phyloP scores from a whole-genome alignment of 1,284 basidiomycete genomes.

The Pholiota adiposa region DNA sequence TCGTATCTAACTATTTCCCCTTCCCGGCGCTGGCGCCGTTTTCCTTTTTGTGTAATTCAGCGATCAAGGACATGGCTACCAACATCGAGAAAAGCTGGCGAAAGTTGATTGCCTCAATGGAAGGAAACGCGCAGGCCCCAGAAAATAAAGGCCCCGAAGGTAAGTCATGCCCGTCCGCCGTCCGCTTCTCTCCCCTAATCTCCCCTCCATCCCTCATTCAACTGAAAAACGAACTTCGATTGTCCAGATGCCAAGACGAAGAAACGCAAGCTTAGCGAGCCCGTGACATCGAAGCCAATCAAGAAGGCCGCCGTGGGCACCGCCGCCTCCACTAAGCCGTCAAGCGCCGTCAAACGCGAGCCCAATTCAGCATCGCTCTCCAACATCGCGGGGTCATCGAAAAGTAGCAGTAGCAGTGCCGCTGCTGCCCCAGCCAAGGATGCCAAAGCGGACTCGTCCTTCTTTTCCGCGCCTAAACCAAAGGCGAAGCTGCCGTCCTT shows the following conservation, averaged over 20 bases:
- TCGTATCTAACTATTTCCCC: slow-evolving; percentile 69
- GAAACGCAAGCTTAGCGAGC: slow-evolving; percentile 69
- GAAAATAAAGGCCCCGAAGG: slow-evolving; percentile 58
- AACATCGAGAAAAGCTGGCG: slow-evolving; percentile 85
- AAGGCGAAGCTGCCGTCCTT: slow-evolving; percentile 81
- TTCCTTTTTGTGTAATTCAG: slow-evolving; percentile 52
- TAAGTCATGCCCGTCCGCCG: slow-evolving; percentile 63
- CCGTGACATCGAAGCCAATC: slow-evolving; percentile 51
- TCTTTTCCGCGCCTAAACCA: slow-evolving; percentile 83
- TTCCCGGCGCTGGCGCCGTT: slow-evolving; percentile 35
- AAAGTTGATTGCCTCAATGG: slow-evolving; percentile 48
- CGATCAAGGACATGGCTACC: slow-evolving; percentile 88
- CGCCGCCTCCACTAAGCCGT: slow-evolving; percentile 42
- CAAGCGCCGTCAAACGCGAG: slow-evolving; percentile 49
- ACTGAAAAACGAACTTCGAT: neutral
- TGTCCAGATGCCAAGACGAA: slow-evolving; percentile 62
- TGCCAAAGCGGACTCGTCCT: slow-evolving; percentile 81
- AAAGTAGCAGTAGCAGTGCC: slow-evolving; percentile 33
- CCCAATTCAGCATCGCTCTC: slow-evolving; percentile 24
- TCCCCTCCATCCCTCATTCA: slow-evolving; percentile 11
- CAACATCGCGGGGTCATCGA: neutral
- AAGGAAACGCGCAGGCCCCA: slow-evolving; percentile 40
- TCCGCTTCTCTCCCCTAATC: slow-evolving; percentile 25
- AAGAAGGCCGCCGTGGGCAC: slow-evolving; percentile 66
- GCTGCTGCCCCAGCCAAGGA: slow-evolving; percentile 55